phyloP scores from a whole-genome alignment of 768 basidiomycete species.

The Lentinula sp. region DNA sequence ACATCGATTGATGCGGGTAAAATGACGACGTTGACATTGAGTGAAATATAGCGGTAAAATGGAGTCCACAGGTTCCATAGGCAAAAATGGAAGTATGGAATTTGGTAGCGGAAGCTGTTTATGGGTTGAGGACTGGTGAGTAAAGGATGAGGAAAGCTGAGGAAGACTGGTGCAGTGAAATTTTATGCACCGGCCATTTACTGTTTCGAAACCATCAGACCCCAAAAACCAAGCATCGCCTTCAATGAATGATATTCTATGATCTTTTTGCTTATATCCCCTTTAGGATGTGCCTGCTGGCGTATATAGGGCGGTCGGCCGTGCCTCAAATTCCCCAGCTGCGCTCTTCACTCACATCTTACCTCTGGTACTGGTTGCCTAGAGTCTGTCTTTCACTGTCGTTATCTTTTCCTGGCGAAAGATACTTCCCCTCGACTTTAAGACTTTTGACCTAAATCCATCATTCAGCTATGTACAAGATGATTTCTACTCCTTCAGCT shows the following conservation, averaged over 20 bases:
- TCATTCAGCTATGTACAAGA: conserved; percentile 7
- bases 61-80: no score
- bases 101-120: no score
- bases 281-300: not conserved
- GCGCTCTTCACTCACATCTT: conserved; percentile 4
- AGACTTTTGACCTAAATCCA: conserved; percentile 1
- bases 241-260: not conserved
- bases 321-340: not conserved
- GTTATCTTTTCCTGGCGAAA: conserved; percentile 8
- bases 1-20: not conserved
- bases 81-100: no score
- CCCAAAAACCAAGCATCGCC: not conserved
- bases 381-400: conserved; percentile 8
- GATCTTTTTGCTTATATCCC: not conserved
- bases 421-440: conserved; percentile 6
- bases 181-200: not conserved
- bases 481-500: conserved; percentile 3
- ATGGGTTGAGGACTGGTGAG: no score
- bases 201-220: conserved; percentile 2
- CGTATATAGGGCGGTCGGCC: not conserved
- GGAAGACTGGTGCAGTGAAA: not conserved
- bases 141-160: not conserved
- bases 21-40: no score
- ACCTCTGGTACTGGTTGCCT: conserved; percentile 7
- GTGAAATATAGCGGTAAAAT: no score